These are phyloP conservation scores for Primulina tabacum DNA, from an alignment of 257 asterid species.

Conservation along the genomic window DNA sequence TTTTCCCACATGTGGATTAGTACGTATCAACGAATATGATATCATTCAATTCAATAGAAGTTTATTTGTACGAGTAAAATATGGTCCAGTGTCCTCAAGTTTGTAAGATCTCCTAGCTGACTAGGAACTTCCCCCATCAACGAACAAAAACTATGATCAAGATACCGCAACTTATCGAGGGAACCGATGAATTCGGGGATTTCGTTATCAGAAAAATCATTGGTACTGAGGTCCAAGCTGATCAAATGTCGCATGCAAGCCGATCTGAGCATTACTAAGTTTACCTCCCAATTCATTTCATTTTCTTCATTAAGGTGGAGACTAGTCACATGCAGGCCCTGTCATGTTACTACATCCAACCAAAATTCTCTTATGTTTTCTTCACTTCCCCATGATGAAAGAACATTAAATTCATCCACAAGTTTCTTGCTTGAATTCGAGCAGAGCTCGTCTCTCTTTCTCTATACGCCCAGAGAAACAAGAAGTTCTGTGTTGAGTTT, in stretches of 20 bases:
- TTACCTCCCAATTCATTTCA: conserved; percentile 23
- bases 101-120: no score
- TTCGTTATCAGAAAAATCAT: conserved; percentile 11
- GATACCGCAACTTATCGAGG: no score
- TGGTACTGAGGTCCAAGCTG: conserved; percentile 29
- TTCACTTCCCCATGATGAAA: conserved; percentile 34
- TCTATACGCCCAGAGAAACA: not conserved
- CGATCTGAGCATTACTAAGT: conserved; percentile 25
- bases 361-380: conserved; percentile 25
- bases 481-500: no score
- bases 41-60: no score
- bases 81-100: not conserved
- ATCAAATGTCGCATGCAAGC: conserved; percentile 28
- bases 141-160: no score
- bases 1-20: no score
- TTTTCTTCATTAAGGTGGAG: conserved; percentile 16
- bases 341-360: conserved; percentile 35
- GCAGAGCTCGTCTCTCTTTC: conserved; percentile 37
- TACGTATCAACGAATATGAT: no score
- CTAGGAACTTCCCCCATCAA: no score
- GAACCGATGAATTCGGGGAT: no score
- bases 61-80: no score
- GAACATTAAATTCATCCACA: conserved; percentile 9
- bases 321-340: conserved; percentile 20
- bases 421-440: conserved; percentile 31